Conservation (phyloP, 345 rosid species). For the Gossypium sturtianum region DNA sequence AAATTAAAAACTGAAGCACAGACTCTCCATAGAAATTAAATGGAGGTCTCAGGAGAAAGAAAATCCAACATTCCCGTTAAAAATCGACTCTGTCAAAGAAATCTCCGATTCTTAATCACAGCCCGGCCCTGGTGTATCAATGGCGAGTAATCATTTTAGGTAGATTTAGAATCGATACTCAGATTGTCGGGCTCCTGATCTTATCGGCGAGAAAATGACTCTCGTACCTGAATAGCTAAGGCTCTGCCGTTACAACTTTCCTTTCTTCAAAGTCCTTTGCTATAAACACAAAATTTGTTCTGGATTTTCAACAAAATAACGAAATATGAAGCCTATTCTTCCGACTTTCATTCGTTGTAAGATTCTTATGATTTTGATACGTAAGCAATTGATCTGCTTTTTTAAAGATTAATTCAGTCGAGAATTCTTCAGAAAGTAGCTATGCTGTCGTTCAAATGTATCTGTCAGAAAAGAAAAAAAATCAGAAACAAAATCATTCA, state of each 20-base stretch:
- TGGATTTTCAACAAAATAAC: slow-evolving; percentile 23
- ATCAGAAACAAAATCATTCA: neutral
- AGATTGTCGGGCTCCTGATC: neutral
- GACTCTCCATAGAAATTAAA: neutral
- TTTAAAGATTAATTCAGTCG: neutral
- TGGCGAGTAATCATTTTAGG: neutral
- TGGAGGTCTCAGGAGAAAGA: neutral
- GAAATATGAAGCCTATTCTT: slow-evolving; percentile 22
- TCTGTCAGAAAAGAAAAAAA: slow-evolving; percentile 13
- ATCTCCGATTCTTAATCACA: neutral
- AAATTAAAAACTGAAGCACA: slow-evolving; percentile 5
- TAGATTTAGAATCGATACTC: neutral
- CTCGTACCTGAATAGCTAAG: slow-evolving; percentile 14
- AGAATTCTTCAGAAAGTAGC: slow-evolving; percentile 9
- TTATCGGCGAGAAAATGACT: neutral
- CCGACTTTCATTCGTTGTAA: slow-evolving; percentile 13
- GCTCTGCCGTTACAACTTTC: slow-evolving; percentile 8
- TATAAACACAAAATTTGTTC: slow-evolving; percentile 10
- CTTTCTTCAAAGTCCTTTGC: slow-evolving; percentile 6
- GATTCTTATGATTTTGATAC: slow-evolving; percentile 17
- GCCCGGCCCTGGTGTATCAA: neutral
- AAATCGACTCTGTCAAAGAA: neutral
- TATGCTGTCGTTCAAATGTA: slow-evolving; percentile 14
- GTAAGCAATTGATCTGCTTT: slow-evolving; percentile 17
- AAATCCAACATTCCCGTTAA: slow-evolving; percentile 1